A percentile compares a stretch with the other conserved stretches of the same genome.
phyloP scores from a whole-genome alignment of 2,329 filamentous ascomycete species.

The Colletotrichum echinochloae region DNA sequence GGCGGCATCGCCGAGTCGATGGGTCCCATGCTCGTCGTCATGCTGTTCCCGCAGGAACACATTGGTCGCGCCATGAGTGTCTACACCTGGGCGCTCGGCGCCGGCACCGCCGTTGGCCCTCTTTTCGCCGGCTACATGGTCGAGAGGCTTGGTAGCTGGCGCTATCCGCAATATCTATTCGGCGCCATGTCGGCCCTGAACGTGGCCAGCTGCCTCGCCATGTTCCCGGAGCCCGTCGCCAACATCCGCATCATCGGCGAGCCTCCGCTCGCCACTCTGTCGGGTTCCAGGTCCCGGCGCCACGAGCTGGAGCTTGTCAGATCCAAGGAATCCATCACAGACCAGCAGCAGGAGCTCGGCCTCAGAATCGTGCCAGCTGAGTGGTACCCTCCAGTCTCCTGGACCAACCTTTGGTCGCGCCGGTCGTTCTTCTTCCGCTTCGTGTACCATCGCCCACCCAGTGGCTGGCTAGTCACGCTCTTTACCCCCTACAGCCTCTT shows the following conservation, averaged over 20 bases:
- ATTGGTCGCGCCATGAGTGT: neutral
- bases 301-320: neutral
- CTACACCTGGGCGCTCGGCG: neutral
- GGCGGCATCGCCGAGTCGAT: slow-evolving; percentile 1
- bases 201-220: neutral
- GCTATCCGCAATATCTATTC: neutral
- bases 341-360: neutral
- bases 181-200: neutral
- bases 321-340: neutral
- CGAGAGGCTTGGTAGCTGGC: neutral
- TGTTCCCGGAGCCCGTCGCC: neutral
- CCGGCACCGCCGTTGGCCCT: neutral
- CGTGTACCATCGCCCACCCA: neutral
- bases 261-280: neutral
- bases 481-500: neutral
- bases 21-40: slow-evolving; percentile 9
- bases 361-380: neutral
- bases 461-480: neutral
- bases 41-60: neutral
- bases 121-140: neutral
- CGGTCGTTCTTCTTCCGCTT: neutral
- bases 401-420: neutral
- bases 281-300: neutral
- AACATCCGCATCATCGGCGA: neutral
- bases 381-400: neutral